Evolutionary conservation across 148 eudicot species (phyloP).

Genomic region (Oxyria digyna): DNA sequence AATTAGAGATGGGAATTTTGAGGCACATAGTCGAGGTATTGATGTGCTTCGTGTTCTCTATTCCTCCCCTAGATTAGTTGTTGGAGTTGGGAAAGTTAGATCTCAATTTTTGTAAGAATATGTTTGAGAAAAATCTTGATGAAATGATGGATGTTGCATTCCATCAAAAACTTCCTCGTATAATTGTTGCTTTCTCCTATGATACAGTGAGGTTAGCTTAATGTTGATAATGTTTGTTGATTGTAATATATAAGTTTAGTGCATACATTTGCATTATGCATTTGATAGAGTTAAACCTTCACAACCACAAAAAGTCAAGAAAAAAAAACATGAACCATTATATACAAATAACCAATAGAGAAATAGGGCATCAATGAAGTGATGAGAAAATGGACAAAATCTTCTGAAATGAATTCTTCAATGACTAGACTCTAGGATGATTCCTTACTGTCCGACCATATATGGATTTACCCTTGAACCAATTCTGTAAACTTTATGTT

Average conservation of each 20-base stretch:
- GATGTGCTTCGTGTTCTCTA: too few species aligned
- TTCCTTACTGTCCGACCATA: too few species aligned
- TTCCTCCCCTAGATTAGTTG: too few species aligned
- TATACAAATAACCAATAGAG: neutral
- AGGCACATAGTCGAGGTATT: too few species aligned
- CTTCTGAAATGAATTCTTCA: neutral
- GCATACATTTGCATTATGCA: neutral
- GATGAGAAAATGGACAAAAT: neutral
- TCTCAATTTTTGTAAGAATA: too few species aligned
- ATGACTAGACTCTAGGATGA: too few species aligned
- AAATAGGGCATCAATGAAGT: neutral
- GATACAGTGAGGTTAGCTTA: neutral
- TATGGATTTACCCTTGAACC: too few species aligned
- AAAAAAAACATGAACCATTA: neutral
- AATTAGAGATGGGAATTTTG: too few species aligned
- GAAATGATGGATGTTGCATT: constrained; percentile 89
- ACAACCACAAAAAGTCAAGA: neutral
- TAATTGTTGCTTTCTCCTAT: constrained; percentile 13
- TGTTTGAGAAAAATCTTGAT: constrained; percentile 85
- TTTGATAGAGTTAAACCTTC: neutral
- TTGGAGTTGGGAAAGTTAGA: too few species aligned
- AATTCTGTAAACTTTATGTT: neutral
- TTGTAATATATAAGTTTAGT: neutral
- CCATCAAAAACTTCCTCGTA: constrained; percentile 89
- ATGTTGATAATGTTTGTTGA: neutral